These are phyloP conservation scores for Stemphylium lycopersici DNA, from an alignment of 2,329 filamentous ascomycete species.

Conservation along the genomic window DNA sequence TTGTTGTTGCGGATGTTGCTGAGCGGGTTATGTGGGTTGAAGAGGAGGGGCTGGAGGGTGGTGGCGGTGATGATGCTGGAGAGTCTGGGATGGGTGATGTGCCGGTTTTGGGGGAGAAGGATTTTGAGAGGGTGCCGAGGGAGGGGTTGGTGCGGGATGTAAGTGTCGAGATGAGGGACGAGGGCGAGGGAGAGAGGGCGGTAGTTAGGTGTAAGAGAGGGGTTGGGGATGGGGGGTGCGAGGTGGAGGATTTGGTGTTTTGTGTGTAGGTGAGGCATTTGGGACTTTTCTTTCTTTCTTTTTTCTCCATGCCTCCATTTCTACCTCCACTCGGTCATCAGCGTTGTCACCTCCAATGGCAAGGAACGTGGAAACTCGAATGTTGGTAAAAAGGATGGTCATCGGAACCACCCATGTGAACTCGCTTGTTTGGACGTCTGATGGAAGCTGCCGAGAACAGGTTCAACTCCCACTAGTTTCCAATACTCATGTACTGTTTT, in stretches of 20 bases:
- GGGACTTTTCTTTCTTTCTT: no score
- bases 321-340: no score
- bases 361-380: no score
- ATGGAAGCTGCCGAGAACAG: no score
- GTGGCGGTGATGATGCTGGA: background rate
- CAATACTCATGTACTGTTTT: no score
- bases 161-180: background rate
- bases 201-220: background rate
- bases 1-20: slow-evolving; percentile 9
- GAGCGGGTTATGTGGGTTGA: slow-evolving; percentile 10
- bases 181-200: background rate
- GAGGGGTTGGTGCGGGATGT: background rate
- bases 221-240: background rate
- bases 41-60: background rate
- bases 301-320: background rate
- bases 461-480: no score
- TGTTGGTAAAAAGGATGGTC: no score
- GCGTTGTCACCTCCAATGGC: no score
- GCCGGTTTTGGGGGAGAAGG: background rate
- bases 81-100: background rate
- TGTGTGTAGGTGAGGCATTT: background rate
- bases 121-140: no score
- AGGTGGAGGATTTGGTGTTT: background rate
- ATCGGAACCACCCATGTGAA: no score
- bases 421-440: no score